Evolutionary conservation across 2,329 filamentous ascomycete species (phyloP), one percentile per base, ranked within the genome.

Genomic region (Sarocladium strictum): DNA sequence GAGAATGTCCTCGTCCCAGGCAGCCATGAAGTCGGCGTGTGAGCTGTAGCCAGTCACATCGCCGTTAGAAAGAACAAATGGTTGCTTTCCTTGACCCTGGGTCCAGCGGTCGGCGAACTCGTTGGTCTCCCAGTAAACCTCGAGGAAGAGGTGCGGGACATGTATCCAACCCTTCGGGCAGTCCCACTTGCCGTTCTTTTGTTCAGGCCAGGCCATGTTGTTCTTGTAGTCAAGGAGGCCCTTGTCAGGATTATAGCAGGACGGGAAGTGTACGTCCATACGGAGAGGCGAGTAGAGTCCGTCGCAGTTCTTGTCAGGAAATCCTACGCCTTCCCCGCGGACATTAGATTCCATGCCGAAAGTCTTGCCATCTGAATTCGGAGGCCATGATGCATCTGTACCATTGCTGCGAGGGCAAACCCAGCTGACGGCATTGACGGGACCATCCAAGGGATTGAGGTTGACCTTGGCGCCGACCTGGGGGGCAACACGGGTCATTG

Each of bases 11-110:
- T 80, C 75, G 60, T 90, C 82, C 88, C 88, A 91, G 15, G 81
- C 87, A 58, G 87, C 82, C 59, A 87, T 69, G 71, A 91, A 90
- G 68, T 91, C 87, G 49, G 77, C 86, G 69, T 90, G 87, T 57
- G 79, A 78, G 61, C 81, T 82, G 72, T 81, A 89, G 55, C 87
- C 87, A 11, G 87, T 88, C 19, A 76, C 73, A 55, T 91, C 86
- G 43, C 86, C 86, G 63, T 84, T 84, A 59, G 85, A 74, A 41
- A 88, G 79, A 54, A 89, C 82, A 62, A 89, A 89, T 11, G 84
- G 84, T 70, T 82, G 79, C 57, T 76, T 73, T 59, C 77, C 72
- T 45, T 73, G 70, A n/a, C 73, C 72, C 27, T 37, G 54, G n/a
- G 47, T 54, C 80, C 80, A 84, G 63, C 76, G 74, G 61, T 72